Base-by-base conservation (phyloP, 148 eudicot genomes). In the Arbutus unedo region DNA sequence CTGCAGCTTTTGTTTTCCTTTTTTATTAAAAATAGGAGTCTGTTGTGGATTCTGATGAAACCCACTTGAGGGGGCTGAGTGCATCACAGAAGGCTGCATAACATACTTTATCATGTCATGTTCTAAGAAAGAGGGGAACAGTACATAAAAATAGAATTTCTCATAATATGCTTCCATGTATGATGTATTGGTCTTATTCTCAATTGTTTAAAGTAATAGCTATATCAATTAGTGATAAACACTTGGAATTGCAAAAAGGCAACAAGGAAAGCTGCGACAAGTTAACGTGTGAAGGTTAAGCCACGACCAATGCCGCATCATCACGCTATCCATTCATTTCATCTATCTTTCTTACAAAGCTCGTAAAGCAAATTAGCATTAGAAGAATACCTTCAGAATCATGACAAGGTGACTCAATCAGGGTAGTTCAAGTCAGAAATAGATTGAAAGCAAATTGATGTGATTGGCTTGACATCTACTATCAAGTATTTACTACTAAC, bases 81-180 rank as follows among this genome's bases (percentile, higher is more conserved):
- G 96, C 91, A 91, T 89, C 68, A 79, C 87, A 81, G 90, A 89
- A 74, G 95, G 90, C 86, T 88, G 95, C 90, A 90, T 87, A 74
- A 62, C 68, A 62, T 62, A 13, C 21, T 62, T 64, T 23, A 64
- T 7, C 31, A 62, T 62, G 14, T 41, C 16, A 21, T 60, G 41
- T 21, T 23, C 14, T 64, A 64, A 64, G 41, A 64, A 64, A 64
- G 70, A 64, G 70, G 41, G 11, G 25, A 64, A 23, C 70, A 64
- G 25, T 64, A 64, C 41, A 8, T 64, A 13, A 23, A 64, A 23
- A 10, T 64, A 64, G 3, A 64, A 9, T 9, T 15, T 9, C 3
- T 38, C 41, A 64, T 21, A 64, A 23, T 15, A 14, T 64, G 70
- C 41, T 9, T 23, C 9, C 41, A 10, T 64, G 41, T 23, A 9